Evolutionary conservation across 148 eudicot species (phyloP).

Genomic region (Talinum fruticosum): DNA sequence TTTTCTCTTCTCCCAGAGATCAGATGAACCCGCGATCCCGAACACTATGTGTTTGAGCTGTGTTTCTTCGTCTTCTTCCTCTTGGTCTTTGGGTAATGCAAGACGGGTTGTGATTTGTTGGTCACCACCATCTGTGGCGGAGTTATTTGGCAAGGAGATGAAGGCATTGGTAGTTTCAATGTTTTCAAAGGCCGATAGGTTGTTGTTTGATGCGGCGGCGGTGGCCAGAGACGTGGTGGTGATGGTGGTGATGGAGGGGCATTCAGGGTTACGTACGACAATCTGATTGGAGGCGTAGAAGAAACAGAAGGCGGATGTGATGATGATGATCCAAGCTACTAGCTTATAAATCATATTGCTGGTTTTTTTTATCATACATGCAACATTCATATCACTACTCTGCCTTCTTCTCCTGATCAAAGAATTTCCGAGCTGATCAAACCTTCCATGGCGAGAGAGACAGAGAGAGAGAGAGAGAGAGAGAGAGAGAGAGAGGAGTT

Average conservation of each 20-base stretch:
- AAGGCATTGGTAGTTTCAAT: not conserved
- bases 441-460: slow-evolving; percentile 15
- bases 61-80: slow-evolving; percentile 22
- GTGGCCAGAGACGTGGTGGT: slow-evolving; percentile 3
- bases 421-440: not conserved
- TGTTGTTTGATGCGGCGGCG: not conserved
- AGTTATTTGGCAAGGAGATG: not conserved
- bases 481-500: slow-evolving; percentile 21
- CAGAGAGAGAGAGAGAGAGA: slow-evolving; percentile 19
- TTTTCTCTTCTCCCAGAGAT: slow-evolving; percentile 50
- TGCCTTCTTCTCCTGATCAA: not conserved
- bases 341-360: slow-evolving; percentile 21
- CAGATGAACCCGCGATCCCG: slow-evolving; percentile 54
- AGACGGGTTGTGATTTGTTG: not conserved
- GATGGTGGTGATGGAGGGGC: not conserved
- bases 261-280: slow-evolving; percentile 26
- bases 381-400: not conserved
- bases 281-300: slow-evolving; percentile 44
- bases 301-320: slow-evolving; percentile 36
- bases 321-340: slow-evolving; percentile 30
- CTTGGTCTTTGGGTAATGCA: not conserved
- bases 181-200: not conserved
- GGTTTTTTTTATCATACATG: not conserved
- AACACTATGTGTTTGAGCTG: slow-evolving; percentile 51
- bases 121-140: slow-evolving; percentile 10